phyloP scores from a whole-genome alignment of 768 basidiomycete genomes.

The Paxillus rubicundulus region DNA sequence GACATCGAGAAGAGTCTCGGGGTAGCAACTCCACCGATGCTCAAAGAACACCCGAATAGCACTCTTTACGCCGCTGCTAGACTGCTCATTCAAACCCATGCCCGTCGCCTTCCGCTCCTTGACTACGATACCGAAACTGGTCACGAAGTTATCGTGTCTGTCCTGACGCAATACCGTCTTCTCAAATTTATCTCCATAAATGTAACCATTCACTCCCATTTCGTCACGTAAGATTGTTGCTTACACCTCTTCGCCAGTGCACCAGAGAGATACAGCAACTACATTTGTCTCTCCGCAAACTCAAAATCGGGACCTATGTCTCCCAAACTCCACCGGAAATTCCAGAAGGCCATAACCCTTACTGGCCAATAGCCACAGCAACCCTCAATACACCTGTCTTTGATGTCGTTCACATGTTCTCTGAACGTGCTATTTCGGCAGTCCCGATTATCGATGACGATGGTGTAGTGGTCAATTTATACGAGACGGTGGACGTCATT shows the following conservation, averaged over 20 bases:
- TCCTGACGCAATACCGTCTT: slow-evolving; percentile 95
- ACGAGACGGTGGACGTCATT: slow-evolving; percentile 99
- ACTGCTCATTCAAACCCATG: slow-evolving; percentile 91
- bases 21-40: slow-evolving; percentile 88
- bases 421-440: slow-evolving; percentile 90
- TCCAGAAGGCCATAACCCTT: slow-evolving; percentile 63
- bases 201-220: slow-evolving; percentile 43
- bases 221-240: slow-evolving; percentile 2
- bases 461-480: slow-evolving; percentile 92
- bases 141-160: slow-evolving; percentile 93
- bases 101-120: slow-evolving; percentile 89
- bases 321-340: slow-evolving; percentile 47
- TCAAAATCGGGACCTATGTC: slow-evolving; percentile 94
- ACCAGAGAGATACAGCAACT: slow-evolving; percentile 79
- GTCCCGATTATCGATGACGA: slow-evolving; percentile 94
- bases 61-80: slow-evolving; percentile 89
- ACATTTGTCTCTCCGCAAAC: slow-evolving; percentile 74
- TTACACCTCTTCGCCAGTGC: slow-evolving; percentile 52
- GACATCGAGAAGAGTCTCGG: slow-evolving; percentile 93
- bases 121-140: slow-evolving; percentile 92
- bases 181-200: slow-evolving; percentile 99
- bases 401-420: slow-evolving; percentile 99
- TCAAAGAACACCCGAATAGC: slow-evolving; percentile 83
- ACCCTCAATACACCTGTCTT: slow-evolving; percentile 90
- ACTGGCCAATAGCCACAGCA: slow-evolving; percentile 89